These are phyloP conservation scores for Haplosporangium gracile DNA, from an alignment of 192 early-diverging fungal species.

Conservation along the genomic window DNA sequence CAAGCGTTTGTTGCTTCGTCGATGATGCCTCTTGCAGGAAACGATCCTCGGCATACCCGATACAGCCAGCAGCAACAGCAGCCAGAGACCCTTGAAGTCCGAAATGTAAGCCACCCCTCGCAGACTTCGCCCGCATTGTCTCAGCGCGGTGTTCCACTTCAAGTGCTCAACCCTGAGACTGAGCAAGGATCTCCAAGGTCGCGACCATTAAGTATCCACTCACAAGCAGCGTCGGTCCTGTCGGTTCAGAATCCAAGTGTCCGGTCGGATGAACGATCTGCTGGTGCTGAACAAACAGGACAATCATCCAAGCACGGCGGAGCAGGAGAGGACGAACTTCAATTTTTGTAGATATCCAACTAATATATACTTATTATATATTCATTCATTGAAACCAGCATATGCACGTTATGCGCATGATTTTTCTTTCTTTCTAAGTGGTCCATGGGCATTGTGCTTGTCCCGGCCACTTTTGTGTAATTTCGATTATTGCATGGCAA, in stretches of 20 bases:
- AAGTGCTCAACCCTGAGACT: not conserved
- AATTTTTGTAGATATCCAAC: not conserved
- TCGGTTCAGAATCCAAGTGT: constrained; percentile 2
- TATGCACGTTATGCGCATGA: not conserved
- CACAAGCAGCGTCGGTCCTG: not conserved
- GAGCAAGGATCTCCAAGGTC: not conserved
- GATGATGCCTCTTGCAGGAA: constrained; percentile 30
- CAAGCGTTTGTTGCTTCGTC: constrained; percentile 47
- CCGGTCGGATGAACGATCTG: not conserved
- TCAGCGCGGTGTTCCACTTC: constrained; percentile 7
- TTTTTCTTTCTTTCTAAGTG: not conserved
- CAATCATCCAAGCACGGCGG: not conserved
- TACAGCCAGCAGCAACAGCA: constrained; percentile 19
- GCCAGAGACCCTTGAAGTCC: not conserved
- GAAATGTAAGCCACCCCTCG: not conserved
- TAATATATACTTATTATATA: not conserved
- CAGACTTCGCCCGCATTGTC: not conserved
- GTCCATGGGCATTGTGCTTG: not conserved
- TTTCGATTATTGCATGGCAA: not conserved
- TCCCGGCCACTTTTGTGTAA: not conserved
- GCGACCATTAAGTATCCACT: constrained; percentile 20
- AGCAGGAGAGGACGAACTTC: not conserved
- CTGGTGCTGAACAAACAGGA: not conserved
- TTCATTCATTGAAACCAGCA: too few species aligned
- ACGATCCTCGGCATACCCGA: constrained; percentile 16